Evolutionary conservation across 305 asterid species (phyloP).

Genomic region (Nicotiana rustica): DNA sequence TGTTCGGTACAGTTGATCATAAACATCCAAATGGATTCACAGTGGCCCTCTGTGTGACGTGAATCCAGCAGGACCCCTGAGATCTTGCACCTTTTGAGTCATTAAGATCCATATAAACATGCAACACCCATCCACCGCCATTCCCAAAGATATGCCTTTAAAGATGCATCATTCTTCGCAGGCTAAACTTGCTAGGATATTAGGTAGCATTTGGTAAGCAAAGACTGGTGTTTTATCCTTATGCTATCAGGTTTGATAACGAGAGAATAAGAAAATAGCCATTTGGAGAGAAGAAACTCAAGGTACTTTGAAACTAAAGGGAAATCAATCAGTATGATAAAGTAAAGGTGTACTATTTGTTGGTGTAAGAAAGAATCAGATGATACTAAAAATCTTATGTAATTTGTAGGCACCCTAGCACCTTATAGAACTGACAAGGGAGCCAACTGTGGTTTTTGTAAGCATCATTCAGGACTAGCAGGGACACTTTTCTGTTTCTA

Average conservation of each 20-base stretch:
- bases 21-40: slow-evolving; percentile 6
- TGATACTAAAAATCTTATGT: background rate
- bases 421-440: background rate
- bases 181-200: background rate
- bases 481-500: background rate
- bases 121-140: background rate
- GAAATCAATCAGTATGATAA: slow-evolving; percentile 12
- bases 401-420: background rate
- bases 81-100: slow-evolving; percentile 2
- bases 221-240: background rate
- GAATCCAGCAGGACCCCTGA: background rate
- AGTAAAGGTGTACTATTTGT: background rate
- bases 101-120: background rate
- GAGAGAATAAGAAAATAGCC: slow-evolving; percentile 3
- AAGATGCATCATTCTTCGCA: background rate
- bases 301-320: background rate
- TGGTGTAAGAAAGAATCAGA: background rate
- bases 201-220: background rate
- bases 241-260: background rate
- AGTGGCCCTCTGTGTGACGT: background rate
- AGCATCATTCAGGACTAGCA: background rate
- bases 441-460: background rate
- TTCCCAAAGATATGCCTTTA: background rate
- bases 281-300: background rate
- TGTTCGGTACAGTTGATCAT: background rate